Conservation (phyloP, 805 yeast species). For the Monosporozyma siamensis region DNA sequence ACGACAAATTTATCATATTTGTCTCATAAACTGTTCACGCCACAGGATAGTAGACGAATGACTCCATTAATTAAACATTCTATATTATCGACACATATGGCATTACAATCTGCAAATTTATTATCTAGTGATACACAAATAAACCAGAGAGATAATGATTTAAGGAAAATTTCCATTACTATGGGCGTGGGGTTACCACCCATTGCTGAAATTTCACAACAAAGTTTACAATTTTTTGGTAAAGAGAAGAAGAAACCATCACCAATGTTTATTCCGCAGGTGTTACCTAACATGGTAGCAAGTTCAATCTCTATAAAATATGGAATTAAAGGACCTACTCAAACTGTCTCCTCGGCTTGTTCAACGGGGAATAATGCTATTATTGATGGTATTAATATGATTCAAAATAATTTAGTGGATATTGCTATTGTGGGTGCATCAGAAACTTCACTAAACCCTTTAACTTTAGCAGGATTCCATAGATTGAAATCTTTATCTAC, state of each 20-base stretch:
- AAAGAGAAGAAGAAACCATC: conserved; percentile 48
- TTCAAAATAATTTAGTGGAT: conserved; percentile 69
- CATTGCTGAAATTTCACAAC: conserved; percentile 51
- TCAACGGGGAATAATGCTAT: conserved; percentile 92
- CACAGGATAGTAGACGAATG: conserved; percentile 41
- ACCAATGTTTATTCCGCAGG: conserved; percentile 78
- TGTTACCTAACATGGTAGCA: conserved; percentile 87
- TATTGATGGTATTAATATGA: conserved; percentile 84
- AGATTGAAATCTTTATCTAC: conserved; percentile 76
- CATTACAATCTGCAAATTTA: conserved; percentile 60
- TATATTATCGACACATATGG: conserved; percentile 66
- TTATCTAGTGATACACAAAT: conserved; percentile 17
- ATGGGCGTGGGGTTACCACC: conserved; percentile 93
- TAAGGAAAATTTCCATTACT: conserved; percentile 39
- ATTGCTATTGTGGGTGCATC: conserved; percentile 93
- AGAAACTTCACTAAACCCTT: conserved; percentile 78
- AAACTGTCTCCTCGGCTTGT: conserved; percentile 88
- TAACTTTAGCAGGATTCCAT: conserved; percentile 84
- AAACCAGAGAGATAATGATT: conserved; percentile 21
- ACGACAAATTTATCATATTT: conserved; percentile 30
- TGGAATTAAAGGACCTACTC: conserved; percentile 76
- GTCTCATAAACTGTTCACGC: conserved; percentile 30
- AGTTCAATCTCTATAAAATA: conserved; percentile 78
- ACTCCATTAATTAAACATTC: conserved; percentile 76
- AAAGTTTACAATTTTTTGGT: conserved; percentile 33